Percentiles rank a stretch among this genome's conserved stretches.
phyloP scores from a whole-genome alignment of 805 yeast species.

The Candida stauntonica region DNA sequence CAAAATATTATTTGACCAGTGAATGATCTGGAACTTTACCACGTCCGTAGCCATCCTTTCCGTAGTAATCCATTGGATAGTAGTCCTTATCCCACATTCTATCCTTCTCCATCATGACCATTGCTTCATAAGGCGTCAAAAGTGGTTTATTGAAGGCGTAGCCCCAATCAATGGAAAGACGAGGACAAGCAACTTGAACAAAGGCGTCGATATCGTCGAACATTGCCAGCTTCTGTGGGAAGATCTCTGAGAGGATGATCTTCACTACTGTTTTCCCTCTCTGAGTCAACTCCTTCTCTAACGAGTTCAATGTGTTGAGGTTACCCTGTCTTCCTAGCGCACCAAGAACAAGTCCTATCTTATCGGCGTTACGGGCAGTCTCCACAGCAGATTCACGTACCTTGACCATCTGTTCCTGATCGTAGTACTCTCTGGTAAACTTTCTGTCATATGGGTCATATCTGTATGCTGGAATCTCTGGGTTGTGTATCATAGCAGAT shows the following conservation, averaged over 20 bases:
- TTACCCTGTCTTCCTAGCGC: slow-evolving; percentile 96
- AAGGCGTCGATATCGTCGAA: slow-evolving; percentile 93
- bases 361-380: slow-evolving; percentile 53
- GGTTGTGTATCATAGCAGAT: slow-evolving; percentile 96
- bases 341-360: slow-evolving; percentile 83
- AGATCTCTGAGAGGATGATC: slow-evolving; percentile 85
- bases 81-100: slow-evolving; percentile 54
- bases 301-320: slow-evolving; percentile 62
- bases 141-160: slow-evolving; percentile 92
- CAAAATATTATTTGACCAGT: slow-evolving; percentile 3
- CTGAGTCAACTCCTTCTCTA: slow-evolving; percentile 49
- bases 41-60: slow-evolving; percentile 86
- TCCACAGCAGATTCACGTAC: slow-evolving; percentile 72
- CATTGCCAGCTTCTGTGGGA: slow-evolving; percentile 87
- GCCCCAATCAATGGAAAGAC: slow-evolving; percentile 97
- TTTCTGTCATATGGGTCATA: slow-evolving; percentile 94
- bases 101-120: slow-evolving; percentile 80
- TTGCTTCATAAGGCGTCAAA: slow-evolving; percentile 92
- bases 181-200: slow-evolving; percentile 96
- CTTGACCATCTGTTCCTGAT: slow-evolving; percentile 73
- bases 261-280: slow-evolving; percentile 69
- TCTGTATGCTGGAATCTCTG: slow-evolving; percentile 83
- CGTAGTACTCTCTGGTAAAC: slow-evolving; percentile 85
- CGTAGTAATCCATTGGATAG: slow-evolving; percentile 96
- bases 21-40: slow-evolving; percentile 61